phyloP scores from a whole-genome alignment of 352 stramenopile genomes.

The Pythium rhizo-oryzae region DNA sequence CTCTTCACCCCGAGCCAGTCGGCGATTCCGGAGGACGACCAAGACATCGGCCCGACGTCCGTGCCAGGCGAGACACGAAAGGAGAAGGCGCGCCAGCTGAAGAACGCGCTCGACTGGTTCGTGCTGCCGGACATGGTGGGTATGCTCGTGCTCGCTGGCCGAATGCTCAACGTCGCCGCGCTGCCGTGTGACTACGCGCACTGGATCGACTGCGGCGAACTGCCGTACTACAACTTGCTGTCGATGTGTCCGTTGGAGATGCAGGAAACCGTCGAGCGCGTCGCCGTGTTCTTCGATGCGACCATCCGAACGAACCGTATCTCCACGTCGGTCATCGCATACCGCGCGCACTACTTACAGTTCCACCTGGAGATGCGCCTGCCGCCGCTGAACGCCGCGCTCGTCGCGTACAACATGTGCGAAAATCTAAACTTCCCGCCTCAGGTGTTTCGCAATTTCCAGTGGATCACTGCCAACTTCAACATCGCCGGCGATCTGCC shows the following conservation, averaged over 20 bases:
- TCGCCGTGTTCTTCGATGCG: conserved; percentile 67
- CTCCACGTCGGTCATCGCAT: conserved; percentile 45
- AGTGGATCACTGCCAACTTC: conserved; percentile 61
- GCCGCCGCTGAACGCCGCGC: conserved; percentile 69
- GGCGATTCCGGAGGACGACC: conserved; percentile 17
- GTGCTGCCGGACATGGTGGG: conserved; percentile 59
- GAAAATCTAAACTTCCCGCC: conserved; percentile 56
- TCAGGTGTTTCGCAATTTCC: conserved; percentile 67
- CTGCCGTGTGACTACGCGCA: conserved; percentile 63
- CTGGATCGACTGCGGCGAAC: conserved; percentile 63
- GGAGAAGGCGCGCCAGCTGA: not conserved
- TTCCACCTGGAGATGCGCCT: conserved; percentile 72
- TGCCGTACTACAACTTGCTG: conserved; percentile 72
- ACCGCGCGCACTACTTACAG: conserved; percentile 59
- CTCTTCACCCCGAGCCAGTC: conserved; percentile 20
- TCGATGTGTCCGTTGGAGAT: conserved; percentile 50
- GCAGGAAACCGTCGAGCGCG: conserved; percentile 45
- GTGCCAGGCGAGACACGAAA: conserved; percentile 10
- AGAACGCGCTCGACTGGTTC: conserved; percentile 43
- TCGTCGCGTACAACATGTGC: conserved; percentile 59
- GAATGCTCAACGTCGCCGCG: conserved; percentile 64
- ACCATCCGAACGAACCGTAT: conserved; percentile 41
- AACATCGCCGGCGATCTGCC: conserved; percentile 46
- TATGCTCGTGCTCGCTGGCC: conserved; percentile 61
- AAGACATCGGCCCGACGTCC: conserved; percentile 2